Evolutionary conservation across 768 basidiomycete species (phyloP), one percentile per base, ranked within the genome.

Genomic region (Kwoniella sp.): DNA sequence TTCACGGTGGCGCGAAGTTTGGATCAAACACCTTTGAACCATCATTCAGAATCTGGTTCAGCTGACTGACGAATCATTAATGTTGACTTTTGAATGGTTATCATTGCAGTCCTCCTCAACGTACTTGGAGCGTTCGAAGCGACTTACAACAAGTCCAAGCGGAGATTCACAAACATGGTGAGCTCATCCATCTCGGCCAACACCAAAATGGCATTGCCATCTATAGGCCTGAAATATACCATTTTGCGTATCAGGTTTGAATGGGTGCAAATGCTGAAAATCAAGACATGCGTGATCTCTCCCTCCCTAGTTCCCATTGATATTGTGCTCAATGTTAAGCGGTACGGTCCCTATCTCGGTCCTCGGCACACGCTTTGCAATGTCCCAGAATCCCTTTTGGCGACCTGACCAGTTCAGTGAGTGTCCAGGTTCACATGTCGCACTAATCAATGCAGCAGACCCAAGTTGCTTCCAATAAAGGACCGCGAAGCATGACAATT

Each of bases 351-450:
- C 90, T 0, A 86, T 91, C 25, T 88, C 91, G 0, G 85, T 92
- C 59, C 80, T 92, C 12, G 91, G 91, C 0, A 83, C 85, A 1
- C 84, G 85, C 6, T 91, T 85, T 68, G 88, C 90, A 1, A 92
- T 93, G 88, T 82, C 84, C 0, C 82, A 88, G 15, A 76, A 85
- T 0, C 90, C 90, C 1, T 91, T 93, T 78, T 93, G 92, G 92
- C 85, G 82, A 25, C 90, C 92, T 0, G 86, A 87, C 37, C 88
- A 91, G 73, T 92, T 87, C 70, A 88, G 90, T 90, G 64, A 46
- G 87, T 66, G 7, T 33, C 7, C n/a, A n/a, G n/a, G n/a, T 19
- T 9, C 15, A 49, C 57, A 52, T 25, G 50, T 26, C 25, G n/a
- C n/a, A n/a, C n/a, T n/a, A n/a, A n/a, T n/a, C n/a, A n/a, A n/a